Evolutionary conservation across 306 rosid species (phyloP).

Genomic region (Malus fusca): DNA sequence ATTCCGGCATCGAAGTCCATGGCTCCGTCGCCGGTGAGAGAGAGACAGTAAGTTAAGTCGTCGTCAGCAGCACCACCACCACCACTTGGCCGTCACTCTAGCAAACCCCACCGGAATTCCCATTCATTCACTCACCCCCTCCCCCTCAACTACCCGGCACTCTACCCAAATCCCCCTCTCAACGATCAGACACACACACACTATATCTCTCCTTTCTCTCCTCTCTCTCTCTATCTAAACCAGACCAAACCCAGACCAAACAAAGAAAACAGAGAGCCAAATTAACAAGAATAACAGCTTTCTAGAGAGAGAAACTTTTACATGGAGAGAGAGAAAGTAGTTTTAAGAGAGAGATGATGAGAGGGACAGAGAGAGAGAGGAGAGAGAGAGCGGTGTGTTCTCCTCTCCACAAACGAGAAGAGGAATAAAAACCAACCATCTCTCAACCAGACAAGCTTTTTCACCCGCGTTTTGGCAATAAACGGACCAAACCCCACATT

Average conservation of each 20-base stretch:
- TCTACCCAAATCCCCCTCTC: neutral
- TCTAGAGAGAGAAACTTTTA: neutral
- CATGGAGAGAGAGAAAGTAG: slow-evolving; percentile 13
- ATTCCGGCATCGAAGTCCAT: slow-evolving; percentile 88
- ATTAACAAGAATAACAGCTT: neutral
- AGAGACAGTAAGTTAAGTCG: neutral
- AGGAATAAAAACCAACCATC: slow-evolving; percentile 82
- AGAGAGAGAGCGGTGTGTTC: slow-evolving; percentile 40
- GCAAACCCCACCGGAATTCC: slow-evolving; percentile 26
- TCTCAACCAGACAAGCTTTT: slow-evolving; percentile 23
- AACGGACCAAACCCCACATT: slow-evolving; percentile 6
- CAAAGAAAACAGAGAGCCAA: slow-evolving; percentile 3
- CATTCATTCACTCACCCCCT: slow-evolving; percentile 21
- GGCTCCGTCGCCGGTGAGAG: slow-evolving; percentile 15
- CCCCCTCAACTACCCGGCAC: neutral
- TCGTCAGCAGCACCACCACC: neutral
- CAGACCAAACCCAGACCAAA: neutral
- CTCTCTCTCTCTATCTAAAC: neutral
- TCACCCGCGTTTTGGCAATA: slow-evolving; percentile 33
- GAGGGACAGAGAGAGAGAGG: slow-evolving; percentile 3
- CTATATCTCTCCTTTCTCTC: neutral
- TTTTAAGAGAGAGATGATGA: neutral
- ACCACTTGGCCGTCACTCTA: slow-evolving; percentile 20
- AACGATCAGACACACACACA: slow-evolving; percentile 13
- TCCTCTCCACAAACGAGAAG: slow-evolving; percentile 83